Evolutionary conservation across 2,329 filamentous ascomycete genomes (phyloP).

Genomic region (Torrubiella hemipterigena): DNA sequence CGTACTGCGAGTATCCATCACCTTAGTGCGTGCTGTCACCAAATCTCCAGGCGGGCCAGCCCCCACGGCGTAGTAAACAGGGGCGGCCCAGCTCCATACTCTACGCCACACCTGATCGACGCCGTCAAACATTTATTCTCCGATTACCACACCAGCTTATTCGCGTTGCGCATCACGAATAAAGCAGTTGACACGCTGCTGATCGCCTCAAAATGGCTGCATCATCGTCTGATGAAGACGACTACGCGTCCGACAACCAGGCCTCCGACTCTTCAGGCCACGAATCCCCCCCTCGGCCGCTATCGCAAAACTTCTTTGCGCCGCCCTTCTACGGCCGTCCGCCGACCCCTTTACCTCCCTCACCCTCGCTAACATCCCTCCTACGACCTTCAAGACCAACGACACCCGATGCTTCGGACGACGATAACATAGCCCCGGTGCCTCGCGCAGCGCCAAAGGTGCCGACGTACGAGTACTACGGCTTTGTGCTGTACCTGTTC

Average conservation of each 20-base stretch:
- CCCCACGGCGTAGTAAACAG: too few species aligned
- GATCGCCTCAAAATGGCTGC: conserved; percentile 14
- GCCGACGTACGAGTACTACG: conserved; percentile 99
- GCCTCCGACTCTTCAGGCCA: conserved; percentile 20
- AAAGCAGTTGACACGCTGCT: not conserved
- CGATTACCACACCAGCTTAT: conserved; percentile 1
- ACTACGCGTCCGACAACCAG: conserved; percentile 21
- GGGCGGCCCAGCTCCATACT: too few species aligned
- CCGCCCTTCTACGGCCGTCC: conserved; percentile 96
- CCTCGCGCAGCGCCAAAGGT: conserved; percentile 84
- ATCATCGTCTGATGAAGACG: conserved; percentile 24
- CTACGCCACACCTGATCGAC: too few species aligned
- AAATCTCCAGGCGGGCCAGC: too few species aligned
- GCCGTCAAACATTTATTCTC: too few species aligned
- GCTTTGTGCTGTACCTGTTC: conserved; percentile 91
- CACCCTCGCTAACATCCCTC: conserved; percentile 83
- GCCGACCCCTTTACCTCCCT: conserved; percentile 87
- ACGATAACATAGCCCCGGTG: conserved; percentile 74
- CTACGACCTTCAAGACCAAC: conserved; percentile 84
- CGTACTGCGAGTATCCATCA: too few species aligned
- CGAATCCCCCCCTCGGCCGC: conserved; percentile 28
- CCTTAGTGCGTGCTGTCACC: too few species aligned
- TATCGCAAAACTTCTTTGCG: conserved; percentile 44
- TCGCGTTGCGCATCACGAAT: not conserved
- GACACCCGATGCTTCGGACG: conserved; percentile 83